Evolutionary conservation across 2,329 filamentous ascomycete genomes (phyloP).

Genomic region (Cyanodermella asteris): DNA sequence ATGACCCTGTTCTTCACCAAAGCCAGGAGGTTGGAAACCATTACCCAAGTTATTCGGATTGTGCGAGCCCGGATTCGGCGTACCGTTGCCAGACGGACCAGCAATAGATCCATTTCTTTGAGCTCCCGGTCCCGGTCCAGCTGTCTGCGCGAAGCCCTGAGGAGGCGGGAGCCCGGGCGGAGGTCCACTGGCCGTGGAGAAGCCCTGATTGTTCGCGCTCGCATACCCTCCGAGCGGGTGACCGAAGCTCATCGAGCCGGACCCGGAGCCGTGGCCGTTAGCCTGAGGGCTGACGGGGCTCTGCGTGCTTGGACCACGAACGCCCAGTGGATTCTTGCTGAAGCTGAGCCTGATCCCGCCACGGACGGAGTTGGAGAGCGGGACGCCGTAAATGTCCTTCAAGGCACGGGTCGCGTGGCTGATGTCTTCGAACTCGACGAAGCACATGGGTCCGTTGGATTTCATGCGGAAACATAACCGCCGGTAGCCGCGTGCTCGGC

Average conservation of each 20-base stretch:
- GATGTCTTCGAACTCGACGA: slow-evolving; percentile 92
- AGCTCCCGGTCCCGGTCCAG: not conserved
- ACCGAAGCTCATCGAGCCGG: slow-evolving; percentile 29
- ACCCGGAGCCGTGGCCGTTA: slow-evolving; percentile 32
- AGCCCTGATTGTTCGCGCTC: slow-evolving; percentile 27
- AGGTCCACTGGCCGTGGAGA: slow-evolving; percentile 49
- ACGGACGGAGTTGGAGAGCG: slow-evolving; percentile 76
- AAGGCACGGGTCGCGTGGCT: slow-evolving; percentile 80
- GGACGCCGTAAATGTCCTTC: slow-evolving; percentile 69
- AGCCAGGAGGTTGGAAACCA: too few relatives aligned
- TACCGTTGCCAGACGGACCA: too few relatives aligned
- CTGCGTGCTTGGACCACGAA: slow-evolving; percentile 39
- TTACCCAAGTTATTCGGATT: not conserved
- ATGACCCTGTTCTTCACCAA: too few relatives aligned
- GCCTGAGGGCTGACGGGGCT: slow-evolving; percentile 28
- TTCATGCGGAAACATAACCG: slow-evolving; percentile 87
- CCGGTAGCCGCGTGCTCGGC: slow-evolving; percentile 85
- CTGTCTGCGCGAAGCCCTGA: slow-evolving; percentile 36
- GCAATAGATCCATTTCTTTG: too few relatives aligned
- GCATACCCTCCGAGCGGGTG: too few relatives aligned
- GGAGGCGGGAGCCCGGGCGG: slow-evolving; percentile 63
- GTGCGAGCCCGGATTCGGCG: too few relatives aligned
- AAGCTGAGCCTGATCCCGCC: slow-evolving; percentile 90
- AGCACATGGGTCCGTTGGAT: slow-evolving; percentile 92
- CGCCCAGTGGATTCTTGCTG: slow-evolving; percentile 89